phyloP scores from a whole-genome alignment of 129 eudicot genomes.

The Pseudognaphalium luteoalbum region DNA sequence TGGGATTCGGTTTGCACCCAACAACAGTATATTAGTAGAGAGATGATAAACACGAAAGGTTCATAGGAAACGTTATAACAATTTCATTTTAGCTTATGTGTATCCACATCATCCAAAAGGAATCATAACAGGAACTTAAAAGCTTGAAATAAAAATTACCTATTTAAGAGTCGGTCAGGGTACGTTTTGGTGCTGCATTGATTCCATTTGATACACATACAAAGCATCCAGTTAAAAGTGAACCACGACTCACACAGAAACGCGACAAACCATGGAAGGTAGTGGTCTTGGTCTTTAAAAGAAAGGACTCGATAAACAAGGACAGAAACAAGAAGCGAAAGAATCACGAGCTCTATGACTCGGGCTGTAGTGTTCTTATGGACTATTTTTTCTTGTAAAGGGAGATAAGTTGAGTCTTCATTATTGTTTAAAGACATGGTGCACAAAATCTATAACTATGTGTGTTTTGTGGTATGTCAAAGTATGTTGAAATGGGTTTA shows the following conservation, averaged over 20 bases:
- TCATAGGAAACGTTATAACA: no score
- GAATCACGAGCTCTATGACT: conserved; percentile 47
- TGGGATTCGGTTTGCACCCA: no score
- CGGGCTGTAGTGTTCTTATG: conserved; percentile 35
- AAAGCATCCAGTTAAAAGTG: conserved; percentile 46
- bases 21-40: no score
- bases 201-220: conserved; percentile 42
- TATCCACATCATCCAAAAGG: neutral
- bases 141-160: conserved; percentile 13
- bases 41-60: no score
- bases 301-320: conserved; percentile 43
- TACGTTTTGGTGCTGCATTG: conserved; percentile 36
- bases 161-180: conserved; percentile 40
- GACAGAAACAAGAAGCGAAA: conserved; percentile 41
- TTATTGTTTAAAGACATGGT: conserved; percentile 21
- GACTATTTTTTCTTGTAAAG: conserved; percentile 39
- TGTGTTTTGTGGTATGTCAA: neutral
- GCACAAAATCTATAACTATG: neutral
- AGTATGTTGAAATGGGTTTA: neutral
- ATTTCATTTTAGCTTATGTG: no score
- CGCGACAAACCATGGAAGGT: conserved; percentile 44
- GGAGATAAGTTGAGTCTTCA: conserved; percentile 19
- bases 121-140: no score
- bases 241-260: conserved; percentile 56
- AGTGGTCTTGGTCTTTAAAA: conserved; percentile 43